Evolutionary conservation across 108 stramenopile genomes (phyloP).

Genomic region (Skeletonema marinoi): DNA sequence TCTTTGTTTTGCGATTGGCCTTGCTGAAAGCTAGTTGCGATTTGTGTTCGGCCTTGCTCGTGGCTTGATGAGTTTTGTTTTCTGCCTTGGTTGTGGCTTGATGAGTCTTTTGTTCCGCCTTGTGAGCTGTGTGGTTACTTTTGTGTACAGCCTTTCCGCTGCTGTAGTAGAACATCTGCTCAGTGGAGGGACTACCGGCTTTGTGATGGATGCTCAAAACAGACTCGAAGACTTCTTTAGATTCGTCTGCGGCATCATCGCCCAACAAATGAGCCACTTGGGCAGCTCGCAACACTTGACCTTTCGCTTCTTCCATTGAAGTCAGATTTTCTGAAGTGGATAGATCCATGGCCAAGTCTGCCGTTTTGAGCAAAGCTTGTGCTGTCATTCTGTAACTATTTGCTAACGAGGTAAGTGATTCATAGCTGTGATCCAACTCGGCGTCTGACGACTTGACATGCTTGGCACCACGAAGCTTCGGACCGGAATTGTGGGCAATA

Average conservation of each 20-base stretch:
- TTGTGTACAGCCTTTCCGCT: neutral
- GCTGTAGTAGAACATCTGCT: neutral
- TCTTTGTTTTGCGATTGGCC: neutral
- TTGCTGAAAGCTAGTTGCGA: neutral
- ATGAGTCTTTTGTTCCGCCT: neutral
- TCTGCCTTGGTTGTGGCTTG: no score
- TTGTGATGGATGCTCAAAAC: neutral
- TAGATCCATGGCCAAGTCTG: neutral
- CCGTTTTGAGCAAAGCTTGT: neutral
- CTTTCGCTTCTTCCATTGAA: no score
- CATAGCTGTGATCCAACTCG: neutral
- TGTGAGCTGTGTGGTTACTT: neutral
- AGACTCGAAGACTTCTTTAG: neutral
- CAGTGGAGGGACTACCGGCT: neutral
- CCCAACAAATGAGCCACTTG: neutral
- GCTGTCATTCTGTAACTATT: neutral
- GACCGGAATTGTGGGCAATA: no score
- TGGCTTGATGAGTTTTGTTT: no score
- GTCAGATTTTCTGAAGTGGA: no score
- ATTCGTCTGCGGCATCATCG: neutral
- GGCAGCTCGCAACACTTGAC: neutral
- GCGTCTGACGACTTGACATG: neutral
- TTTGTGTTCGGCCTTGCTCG: neutral
- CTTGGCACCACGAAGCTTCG: no score
- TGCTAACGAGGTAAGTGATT: no score